Conservation (phyloP, 768 basidiomycete species). For the Tulasnella sp. region DNA sequence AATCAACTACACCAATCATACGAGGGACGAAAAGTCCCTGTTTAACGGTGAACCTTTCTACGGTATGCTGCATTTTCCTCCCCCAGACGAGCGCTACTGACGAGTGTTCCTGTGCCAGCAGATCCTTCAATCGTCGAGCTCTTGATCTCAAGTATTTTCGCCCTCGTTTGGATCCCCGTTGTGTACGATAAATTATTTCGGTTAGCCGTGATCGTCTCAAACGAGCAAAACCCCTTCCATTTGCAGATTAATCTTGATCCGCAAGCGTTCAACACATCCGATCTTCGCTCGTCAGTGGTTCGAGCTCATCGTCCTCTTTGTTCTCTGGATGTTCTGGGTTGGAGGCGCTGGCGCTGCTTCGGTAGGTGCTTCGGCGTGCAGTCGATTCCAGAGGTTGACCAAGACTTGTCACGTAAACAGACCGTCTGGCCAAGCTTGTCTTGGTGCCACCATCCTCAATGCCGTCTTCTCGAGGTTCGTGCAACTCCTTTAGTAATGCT, state of each 20-base stretch:
- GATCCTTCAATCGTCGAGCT: slow-evolving; percentile 30
- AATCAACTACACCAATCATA: slow-evolving; percentile 16
- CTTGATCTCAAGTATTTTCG: slow-evolving; percentile 21
- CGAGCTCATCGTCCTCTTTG: slow-evolving; percentile 23
- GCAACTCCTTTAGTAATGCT: background rate
- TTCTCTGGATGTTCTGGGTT: slow-evolving; percentile 32
- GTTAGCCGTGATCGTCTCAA: background rate
- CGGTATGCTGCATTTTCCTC: slow-evolving; percentile 10
- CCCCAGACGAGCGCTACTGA: background rate
- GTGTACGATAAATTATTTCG: slow-evolving; percentile 8
- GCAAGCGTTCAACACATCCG: slow-evolving; percentile 18
- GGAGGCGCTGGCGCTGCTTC: slow-evolving; percentile 29
- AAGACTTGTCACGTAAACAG: background rate
- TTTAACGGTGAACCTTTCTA: slow-evolving; percentile 22
- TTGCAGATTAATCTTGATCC: slow-evolving; percentile 22
- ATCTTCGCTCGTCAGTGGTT: slow-evolving; percentile 21
- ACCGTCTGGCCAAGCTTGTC: slow-evolving; percentile 5
- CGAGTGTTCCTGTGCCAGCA: background rate
- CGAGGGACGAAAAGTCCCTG: slow-evolving; percentile 17
- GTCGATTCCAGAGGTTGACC: background rate
- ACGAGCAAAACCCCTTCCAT: too few relatives aligned
- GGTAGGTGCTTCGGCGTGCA: background rate
- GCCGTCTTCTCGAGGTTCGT: slow-evolving; percentile 17
- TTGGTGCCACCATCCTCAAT: slow-evolving; percentile 19
- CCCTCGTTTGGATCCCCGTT: slow-evolving; percentile 24